Conservation (phyloP, 1,284 basidiomycete species). For the Cryptococcus sp. region DNA sequence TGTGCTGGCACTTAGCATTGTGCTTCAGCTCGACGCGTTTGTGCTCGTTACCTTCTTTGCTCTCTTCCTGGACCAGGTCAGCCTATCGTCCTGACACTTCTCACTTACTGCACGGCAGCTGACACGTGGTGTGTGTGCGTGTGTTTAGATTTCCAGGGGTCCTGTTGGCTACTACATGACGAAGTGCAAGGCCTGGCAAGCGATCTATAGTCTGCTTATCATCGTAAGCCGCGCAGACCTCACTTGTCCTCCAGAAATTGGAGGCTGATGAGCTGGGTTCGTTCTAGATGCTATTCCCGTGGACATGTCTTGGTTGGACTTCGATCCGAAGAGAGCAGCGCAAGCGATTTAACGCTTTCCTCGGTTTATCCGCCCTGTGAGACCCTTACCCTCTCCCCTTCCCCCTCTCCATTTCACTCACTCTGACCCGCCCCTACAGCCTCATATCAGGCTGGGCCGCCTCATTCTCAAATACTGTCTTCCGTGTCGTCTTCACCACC, state of each 20-base stretch:
- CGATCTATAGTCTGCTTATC: slow-evolving; percentile 58
- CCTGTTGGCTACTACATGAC: slow-evolving; percentile 50
- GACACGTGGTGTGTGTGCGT: no score
- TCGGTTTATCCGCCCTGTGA: slow-evolving; percentile 56
- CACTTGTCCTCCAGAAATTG: background rate
- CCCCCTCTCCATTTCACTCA: slow-evolving; percentile 57
- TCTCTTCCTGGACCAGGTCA: slow-evolving; percentile 71
- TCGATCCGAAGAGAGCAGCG: slow-evolving; percentile 64
- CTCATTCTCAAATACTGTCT: slow-evolving; percentile 63
- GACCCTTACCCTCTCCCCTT: background rate
- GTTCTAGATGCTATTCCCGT: slow-evolving; percentile 59
- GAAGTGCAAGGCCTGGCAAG: slow-evolving; percentile 57
- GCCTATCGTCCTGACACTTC: slow-evolving; percentile 58
- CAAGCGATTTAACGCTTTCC: slow-evolving; percentile 60
- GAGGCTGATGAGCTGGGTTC: background rate
- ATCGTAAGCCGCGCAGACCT: slow-evolving; percentile 20
- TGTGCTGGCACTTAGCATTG: slow-evolving; percentile 65
- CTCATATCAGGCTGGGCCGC: slow-evolving; percentile 56
- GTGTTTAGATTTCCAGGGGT: slow-evolving; percentile 14
- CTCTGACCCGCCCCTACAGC: slow-evolving; percentile 36
- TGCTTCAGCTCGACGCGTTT: slow-evolving; percentile 69
- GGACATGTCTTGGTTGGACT: slow-evolving; percentile 69
- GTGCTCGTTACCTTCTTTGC: slow-evolving; percentile 67
- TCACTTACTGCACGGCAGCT: slow-evolving; percentile 46
- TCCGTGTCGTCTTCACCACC: slow-evolving; percentile 68